Percentiles rank a stretch among this genome's conserved stretches.
Evolutionary conservation across 192 early-diverging fungal species (phyloP).

Genomic region (Coemansia sp.): DNA sequence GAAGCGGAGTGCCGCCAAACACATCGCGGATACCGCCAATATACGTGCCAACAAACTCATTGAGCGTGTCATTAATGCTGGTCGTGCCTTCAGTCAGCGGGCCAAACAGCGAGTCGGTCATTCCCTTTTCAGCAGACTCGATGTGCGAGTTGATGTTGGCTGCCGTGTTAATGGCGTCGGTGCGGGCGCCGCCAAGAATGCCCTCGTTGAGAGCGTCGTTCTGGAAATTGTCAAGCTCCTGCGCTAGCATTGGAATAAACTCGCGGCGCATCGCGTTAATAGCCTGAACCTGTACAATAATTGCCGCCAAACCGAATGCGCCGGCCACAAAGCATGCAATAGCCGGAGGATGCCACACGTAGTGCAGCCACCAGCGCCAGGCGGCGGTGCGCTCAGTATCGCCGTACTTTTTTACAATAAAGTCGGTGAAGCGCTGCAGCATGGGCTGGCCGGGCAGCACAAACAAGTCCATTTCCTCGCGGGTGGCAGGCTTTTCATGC

Average conservation of each 20-base stretch:
- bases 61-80: constrained; percentile 41
- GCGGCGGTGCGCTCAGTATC: constrained; percentile 23
- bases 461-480: constrained; percentile 44
- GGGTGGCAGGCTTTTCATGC: constrained; percentile 19
- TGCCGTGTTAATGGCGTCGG: constrained; percentile 32
- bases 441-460: constrained; percentile 29
- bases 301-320: constrained; percentile 23
- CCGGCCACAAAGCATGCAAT: constrained; percentile 51
- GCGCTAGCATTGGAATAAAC: constrained; percentile 30
- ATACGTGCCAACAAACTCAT: constrained; percentile 35
- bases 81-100: constrained; percentile 35
- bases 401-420: constrained; percentile 17
- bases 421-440: constrained; percentile 20
- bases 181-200: constrained; percentile 25
- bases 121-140: constrained; percentile 9
- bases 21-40: constrained; percentile 31
- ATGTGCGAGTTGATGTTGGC: constrained; percentile 34
- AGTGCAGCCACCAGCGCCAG: constrained; percentile 54
- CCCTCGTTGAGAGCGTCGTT: constrained; percentile 18
- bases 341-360: constrained; percentile 42
- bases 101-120: constrained; percentile 40
- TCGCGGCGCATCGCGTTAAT: constrained; percentile 40
- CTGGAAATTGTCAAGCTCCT: constrained; percentile 29
- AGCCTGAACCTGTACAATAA: constrained; percentile 27
- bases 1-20: constrained; percentile 39